Base-by-base conservation (phyloP, 371 early-diverging fungal genomes). In the Ordospora pajunii region DNA sequence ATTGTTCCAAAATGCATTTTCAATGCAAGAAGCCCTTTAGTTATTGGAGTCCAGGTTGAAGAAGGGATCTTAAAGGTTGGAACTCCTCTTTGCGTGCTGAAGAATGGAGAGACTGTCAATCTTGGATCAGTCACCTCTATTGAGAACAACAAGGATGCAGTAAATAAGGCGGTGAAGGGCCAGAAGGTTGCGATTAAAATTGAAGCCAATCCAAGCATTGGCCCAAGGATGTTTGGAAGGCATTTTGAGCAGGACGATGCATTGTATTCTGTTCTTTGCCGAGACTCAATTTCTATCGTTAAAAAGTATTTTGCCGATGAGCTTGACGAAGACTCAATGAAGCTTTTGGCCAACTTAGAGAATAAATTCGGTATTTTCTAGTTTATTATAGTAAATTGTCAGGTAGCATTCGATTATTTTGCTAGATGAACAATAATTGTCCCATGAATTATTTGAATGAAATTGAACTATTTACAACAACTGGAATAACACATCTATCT, bases 301-400 rank as follows among this genome's bases (percentile, higher is more conserved):
- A 97, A 97, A 87, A 89, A 91, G 70, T 90, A 88, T 40, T 97
- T 96, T 90, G 89, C 93, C 76, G 89, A 91, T 69, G 97, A 97
- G 80, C 68, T 99, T 77, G 85, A 88, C 65, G 90, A 91, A 85
- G 96, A 95, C 43, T 95, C 95, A 58, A 93, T 94, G 93, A 88
- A 82, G 42, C 85, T 93, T 40, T 84, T 94, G 17, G 86, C 90
- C 67, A 90, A 89, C 85, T 86, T 96, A 9, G 86, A 86, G 66
- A 74, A 79, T 37, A 76, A 77, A 52, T 78, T 86, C 52, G 82
- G 76, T 14, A 84, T 86, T 64, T 50, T 83, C 45, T 86, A 77
- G 75, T 48, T 48, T 21, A 17, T 23, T 51, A 8, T 21, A 51
- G n/a, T n/a, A 22, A 8, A 23, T 21, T 2, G 5, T 32, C 32